Evolutionary conservation across 2,329 filamentous ascomycete species (phyloP), one percentile per base, ranked within the genome.

Genomic region (Sclerotinia nivalis): DNA sequence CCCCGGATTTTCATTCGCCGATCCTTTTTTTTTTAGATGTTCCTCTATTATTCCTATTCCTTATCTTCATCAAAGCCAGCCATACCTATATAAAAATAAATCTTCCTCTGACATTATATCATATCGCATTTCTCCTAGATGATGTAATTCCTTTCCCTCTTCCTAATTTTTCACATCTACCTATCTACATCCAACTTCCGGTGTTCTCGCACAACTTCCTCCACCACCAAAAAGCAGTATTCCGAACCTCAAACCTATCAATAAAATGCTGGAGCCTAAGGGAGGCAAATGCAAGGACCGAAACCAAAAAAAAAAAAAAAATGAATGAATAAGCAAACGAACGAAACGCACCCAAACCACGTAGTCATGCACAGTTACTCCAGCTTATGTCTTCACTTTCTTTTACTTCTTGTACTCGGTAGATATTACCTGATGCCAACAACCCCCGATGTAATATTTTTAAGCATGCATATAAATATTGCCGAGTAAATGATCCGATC

Each of bases 181-280:
- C 34, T 37, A 37, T 10, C 37, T 13, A 40, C 37, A 40, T 40
- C 37, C 37, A 20, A 56, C 31, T 31, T 37, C 28, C 1, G n/a
- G n/a, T 12, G 10, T 37, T 37, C 20, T 13, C 10, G 9, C 34
- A 12, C 15, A 15, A 10, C 54, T 3, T 56, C 28, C 28, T 56
- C 54, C 54, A 34, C 54, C 22, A 40, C 31, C 8, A n/a, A 34
- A 28, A n/a, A 37, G 12, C 31, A 8, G 22, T 0, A 60, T 22
- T 6, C 10, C 28, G 22, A 37, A 56, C 37, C 12, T 25, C 20
- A 49, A 49, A 31, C 25, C 10, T 2, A 28, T 20, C 12, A 28
- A 31, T 18, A n/a, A 37, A 62, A 62, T 50, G 28, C 60, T 64
- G 60, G 45, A 64, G 60, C 60, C 60, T 64, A 20, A 45, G 45